phyloP scores from a whole-genome alignment of 371 early-diverging fungal genomes.

The Circinella minor region DNA sequence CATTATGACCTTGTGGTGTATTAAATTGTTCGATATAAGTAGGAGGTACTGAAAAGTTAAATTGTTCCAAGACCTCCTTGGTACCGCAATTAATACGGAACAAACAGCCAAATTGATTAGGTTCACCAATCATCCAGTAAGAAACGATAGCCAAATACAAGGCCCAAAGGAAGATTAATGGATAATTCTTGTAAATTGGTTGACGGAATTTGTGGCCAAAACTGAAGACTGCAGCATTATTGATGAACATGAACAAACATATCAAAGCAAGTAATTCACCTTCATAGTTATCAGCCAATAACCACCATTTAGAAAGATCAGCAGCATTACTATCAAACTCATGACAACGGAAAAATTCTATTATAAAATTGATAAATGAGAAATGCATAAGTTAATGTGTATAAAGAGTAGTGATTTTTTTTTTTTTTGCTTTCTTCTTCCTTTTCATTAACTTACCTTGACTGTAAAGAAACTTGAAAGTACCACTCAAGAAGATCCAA shows the following conservation, averaged over 20 bases:
- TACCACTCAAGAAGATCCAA: conserved; percentile 58
- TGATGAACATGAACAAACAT: conserved; percentile 70
- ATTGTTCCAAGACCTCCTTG: conserved; percentile 37
- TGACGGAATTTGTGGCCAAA: conserved; percentile 72
- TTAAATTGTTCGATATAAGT: conserved; percentile 64
- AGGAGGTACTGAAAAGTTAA: conserved; percentile 55
- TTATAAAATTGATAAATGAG: conserved; percentile 50
- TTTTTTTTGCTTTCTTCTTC: not conserved
- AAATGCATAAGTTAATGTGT: not conserved
- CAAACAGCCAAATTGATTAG: conserved; percentile 72
- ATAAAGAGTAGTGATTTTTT: conserved; percentile 38
- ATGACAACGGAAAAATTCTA: conserved; percentile 74
- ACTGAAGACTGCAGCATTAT: conserved; percentile 76
- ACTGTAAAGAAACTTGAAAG: conserved; percentile 48
- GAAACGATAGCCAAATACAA: conserved; percentile 60
- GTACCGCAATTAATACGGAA: conserved; percentile 84
- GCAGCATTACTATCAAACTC: conserved; percentile 75
- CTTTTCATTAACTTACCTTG: conserved; percentile 20
- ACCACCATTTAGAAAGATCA: conserved; percentile 81
- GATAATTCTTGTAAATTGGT: conserved; percentile 65
- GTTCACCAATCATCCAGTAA: conserved; percentile 63
- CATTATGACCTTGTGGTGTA: conserved; percentile 67
- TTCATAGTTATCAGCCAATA: conserved; percentile 83
- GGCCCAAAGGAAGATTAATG: conserved; percentile 59
- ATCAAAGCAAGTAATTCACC: conserved; percentile 64